These are phyloP conservation scores for Fusarium newnesense DNA, from an alignment of 2,329 filamentous ascomycete genomes.

Conservation along the genomic window DNA sequence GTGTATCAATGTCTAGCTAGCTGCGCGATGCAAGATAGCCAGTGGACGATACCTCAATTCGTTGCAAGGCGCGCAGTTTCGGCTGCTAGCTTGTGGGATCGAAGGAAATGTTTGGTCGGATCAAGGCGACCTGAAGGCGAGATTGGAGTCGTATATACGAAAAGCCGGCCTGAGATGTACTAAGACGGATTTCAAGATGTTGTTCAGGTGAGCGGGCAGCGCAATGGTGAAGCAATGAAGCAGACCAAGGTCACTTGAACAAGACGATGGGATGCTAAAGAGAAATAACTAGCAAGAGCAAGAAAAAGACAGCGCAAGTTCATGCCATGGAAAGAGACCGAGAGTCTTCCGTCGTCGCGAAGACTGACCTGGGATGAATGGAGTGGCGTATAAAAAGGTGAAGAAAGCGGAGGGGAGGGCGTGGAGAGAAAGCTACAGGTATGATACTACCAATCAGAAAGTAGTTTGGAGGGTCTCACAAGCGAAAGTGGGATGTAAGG, in stretches of 20 bases:
- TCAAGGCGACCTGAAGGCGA: conserved; percentile 23
- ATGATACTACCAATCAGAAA: conserved; percentile 1
- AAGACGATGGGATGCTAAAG: conserved; percentile 14
- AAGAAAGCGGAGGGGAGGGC: conserved; percentile 21
- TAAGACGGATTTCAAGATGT: neutral
- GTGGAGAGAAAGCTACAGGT: conserved; percentile 8
- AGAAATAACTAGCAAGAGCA: conserved; percentile 13
- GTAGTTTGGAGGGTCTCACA: conserved; percentile 1
- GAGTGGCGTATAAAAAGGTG: conserved; percentile 28
- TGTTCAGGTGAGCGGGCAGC: conserved; percentile 19
- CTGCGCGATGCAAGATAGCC: conserved; percentile 18
- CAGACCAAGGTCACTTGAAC: conserved; percentile 7
- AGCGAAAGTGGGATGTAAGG: conserved; percentile 10
- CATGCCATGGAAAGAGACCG: conserved; percentile 39
- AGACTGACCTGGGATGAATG: conserved; percentile 32
- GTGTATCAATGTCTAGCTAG: conserved; percentile 9
- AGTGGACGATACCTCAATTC: conserved; percentile 15
- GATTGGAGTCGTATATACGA: conserved; percentile 39
- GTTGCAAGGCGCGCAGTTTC: conserved; percentile 5
- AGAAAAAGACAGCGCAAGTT: conserved; percentile 28
- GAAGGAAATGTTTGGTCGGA: conserved; percentile 23
- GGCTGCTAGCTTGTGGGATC: conserved; percentile 18
- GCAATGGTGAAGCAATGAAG: conserved; percentile 19
- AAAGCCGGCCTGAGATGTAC: conserved; percentile 19
- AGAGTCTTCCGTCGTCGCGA: conserved; percentile 36